Base-by-base conservation (phyloP, 225 moss, liverwort and hornwort genomes). In the Neckera pumila region DNA sequence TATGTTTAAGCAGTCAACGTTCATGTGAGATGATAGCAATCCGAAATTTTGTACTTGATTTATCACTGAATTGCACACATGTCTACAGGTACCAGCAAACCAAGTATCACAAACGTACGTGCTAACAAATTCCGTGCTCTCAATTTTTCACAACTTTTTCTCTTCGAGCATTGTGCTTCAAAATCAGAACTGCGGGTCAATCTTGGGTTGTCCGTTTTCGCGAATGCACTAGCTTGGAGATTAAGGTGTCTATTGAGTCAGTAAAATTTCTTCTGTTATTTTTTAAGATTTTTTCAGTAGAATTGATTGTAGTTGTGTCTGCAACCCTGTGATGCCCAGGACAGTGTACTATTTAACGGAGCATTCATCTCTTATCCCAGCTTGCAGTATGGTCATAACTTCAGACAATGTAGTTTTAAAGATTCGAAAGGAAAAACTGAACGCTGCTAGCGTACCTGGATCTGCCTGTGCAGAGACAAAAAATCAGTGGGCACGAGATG, bases 401-500 rank as follows among this genome's bases (percentile, higher is more conserved):
- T 45, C 47, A 63, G 83, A 63, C 23, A 51, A 27, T 73, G 53
- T 43, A 74, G 14, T 62, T 85, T 54, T 62, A 45, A 81, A 11
- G 81, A 53, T 89, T 87, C 38, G 56, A 57, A 81, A 81, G 31
- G 60, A 45, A 80, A 67, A 67, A 86, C 36, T 89, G 80, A 87
- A 76, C 63, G 3, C 25, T 47, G 22, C 63, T 81, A 47, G 7
- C 7, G 16, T 77, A 53, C 19, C n/a, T 91, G 75, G 19, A 17
- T 79, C 81, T 60, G 60, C 75, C 67, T 92, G 95, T 92, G 90
- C 96, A 97, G 96, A 97, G 93, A 98, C 96, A n/a, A 97, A 97
- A 90, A 97, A 98, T 90, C 98, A 97, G 91, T 97, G 97, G 95
- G 97, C 97, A 53, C 95, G 97, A 83, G 98, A 97, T 88, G 98